These are phyloP conservation scores for Brassica napus DNA, from an alignment of 345 rosid species.

Conservation along the genomic window DNA sequence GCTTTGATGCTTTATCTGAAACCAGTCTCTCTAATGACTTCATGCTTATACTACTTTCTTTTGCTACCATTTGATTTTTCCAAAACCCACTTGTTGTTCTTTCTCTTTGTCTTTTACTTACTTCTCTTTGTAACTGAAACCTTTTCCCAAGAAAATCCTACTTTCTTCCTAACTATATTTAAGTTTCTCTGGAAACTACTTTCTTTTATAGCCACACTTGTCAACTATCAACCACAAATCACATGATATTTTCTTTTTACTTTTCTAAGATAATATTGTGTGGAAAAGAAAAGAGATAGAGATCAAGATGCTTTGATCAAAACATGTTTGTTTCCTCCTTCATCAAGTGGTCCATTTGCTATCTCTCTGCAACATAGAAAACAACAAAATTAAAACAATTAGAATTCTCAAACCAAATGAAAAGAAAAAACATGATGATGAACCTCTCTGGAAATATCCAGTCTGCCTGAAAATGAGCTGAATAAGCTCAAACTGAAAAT, in stretches of 20 bases:
- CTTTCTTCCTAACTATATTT: conserved; percentile 8
- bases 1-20: conserved; percentile 80
- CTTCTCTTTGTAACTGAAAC: conserved; percentile 12
- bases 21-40: conserved; percentile 77
- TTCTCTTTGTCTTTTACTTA: conserved; percentile 17
- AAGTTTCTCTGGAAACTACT: conserved; percentile 4
- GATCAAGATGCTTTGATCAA: conserved; percentile 23
- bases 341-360: conserved; percentile 32
- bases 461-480: conserved; percentile 11
- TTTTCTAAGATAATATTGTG: background rate
- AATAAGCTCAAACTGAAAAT: background rate
- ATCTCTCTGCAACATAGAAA: conserved; percentile 21
- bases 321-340: conserved; percentile 12
- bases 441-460: background rate
- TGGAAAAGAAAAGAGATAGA: background rate
- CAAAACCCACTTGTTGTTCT: conserved; percentile 8
- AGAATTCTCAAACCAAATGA: conserved; percentile 4
- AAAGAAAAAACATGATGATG: background rate
- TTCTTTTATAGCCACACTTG: conserved; percentile 16
- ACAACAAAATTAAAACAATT: background rate
- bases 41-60: conserved; percentile 38
- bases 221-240: conserved; percentile 34
- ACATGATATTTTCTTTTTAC: conserved; percentile 29
- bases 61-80: conserved; percentile 47
- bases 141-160: conserved; percentile 4